Base-by-base conservation (phyloP, 2,329 filamentous ascomycete genomes). In the Orbilia brochopaga region DNA sequence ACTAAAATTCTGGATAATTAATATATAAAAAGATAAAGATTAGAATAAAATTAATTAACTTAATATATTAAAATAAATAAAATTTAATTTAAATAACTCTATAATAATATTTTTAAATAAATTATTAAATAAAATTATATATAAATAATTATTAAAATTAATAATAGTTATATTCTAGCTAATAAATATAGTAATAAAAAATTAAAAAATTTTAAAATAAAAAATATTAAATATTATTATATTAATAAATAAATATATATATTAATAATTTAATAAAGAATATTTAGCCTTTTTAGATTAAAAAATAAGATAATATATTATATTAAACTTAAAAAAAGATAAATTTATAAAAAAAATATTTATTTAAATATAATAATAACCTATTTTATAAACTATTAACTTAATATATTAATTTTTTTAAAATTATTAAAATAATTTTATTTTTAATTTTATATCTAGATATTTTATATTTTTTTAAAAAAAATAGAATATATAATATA, bases 61-160 rank as follows among this genome's bases (percentile, higher is more conserved):
- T 8, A 21, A 8, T 8, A 21, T n/a, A 8, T 6, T 8, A 17
- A n/a, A n/a, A n/a, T 7, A 48, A 21, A 48, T 48, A 7, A 21
- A 48, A 48, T 48, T 48, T n/a, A 48, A 48, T n/a, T n/a, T 48
- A 6, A 48, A 48, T 21, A 48, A 48, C 44, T 8, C 44, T n/a
- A 21, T 48, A 6, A 48, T 21, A 6, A 48, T 17, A 48, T 21
- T n/a, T 17, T 8, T 17, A 8, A 17, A 48, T 6, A 21, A 8
- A 17, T 8, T 21, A 7, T n/a, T 21, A 48, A 48, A 48, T 21
- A 21, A 48, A 48, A 21, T 21, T 6, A 21, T 21, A 17, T 48
- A 48, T 21, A 21, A 21, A 7, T 8, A 21, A 17, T 21, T 8
- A 21, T 21, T 17, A 48, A 21, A 48, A 21, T 8, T 48, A n/a